Evolutionary conservation across 2,329 filamentous ascomycete species (phyloP).

Genomic region (Keithomyces neogunnii): DNA sequence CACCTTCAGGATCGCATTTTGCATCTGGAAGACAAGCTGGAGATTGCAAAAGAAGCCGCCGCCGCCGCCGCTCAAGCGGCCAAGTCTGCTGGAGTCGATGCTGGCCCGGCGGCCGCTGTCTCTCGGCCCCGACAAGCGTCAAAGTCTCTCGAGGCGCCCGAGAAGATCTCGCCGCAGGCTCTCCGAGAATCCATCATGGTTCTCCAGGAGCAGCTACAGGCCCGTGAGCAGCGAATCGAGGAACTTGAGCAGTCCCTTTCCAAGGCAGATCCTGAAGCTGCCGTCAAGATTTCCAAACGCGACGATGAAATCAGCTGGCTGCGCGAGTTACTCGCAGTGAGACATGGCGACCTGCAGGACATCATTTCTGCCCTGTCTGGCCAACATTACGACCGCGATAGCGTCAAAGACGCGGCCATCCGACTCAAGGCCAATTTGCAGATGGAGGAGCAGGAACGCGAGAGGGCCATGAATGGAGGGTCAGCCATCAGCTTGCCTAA

Average conservation of each 20-base stretch:
- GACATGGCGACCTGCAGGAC: conserved; percentile 85
- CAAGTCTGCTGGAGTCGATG: conserved; percentile 43
- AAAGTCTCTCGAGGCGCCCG: conserved; percentile 49
- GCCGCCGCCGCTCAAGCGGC: conserved; percentile 73
- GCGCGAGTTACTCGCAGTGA: conserved; percentile 82
- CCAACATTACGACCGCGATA: conserved; percentile 66
- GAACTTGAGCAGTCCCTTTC: conserved; percentile 66
- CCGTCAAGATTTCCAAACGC: conserved; percentile 76
- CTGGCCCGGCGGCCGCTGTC: conserved; percentile 14
- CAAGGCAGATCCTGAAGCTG: conserved; percentile 65
- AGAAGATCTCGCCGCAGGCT: conserved; percentile 89
- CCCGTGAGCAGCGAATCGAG: conserved; percentile 85
- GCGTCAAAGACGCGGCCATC: conserved; percentile 83
- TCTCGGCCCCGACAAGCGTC: conserved; percentile 14
- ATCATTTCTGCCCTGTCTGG: conserved; percentile 73
- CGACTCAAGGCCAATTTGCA: conserved; percentile 88
- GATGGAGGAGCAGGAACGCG: conserved; percentile 95
- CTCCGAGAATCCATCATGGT: conserved; percentile 94
- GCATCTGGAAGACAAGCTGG: conserved; percentile 83
- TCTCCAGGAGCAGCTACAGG: conserved; percentile 91
- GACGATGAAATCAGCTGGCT: conserved; percentile 95
- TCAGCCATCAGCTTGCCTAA: conserved; percentile 63
- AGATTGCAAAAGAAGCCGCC: conserved; percentile 82
- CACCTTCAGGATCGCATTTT: conserved; percentile 78
- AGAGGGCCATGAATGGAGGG: conserved; percentile 67